These are phyloP conservation scores for Oxyria digyna DNA, from an alignment of 148 eudicot species.

Conservation along the genomic window DNA sequence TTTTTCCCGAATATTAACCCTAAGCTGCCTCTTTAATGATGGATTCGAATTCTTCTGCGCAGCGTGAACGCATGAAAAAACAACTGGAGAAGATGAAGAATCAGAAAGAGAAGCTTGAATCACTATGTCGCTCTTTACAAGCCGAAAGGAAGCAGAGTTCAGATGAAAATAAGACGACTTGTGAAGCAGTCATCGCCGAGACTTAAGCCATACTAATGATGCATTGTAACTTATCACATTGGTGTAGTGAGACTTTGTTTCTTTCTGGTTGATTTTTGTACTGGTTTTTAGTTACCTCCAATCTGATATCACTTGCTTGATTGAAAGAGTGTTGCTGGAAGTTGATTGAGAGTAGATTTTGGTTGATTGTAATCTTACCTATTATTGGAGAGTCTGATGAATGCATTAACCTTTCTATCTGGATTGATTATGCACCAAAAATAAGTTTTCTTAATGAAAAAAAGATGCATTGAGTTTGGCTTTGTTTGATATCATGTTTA, in stretches of 20 bases:
- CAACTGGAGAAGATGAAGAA: slow-evolving; percentile 78
- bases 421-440: too few species aligned
- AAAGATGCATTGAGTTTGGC: too few species aligned
- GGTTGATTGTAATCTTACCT: too few species aligned
- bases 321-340: not conserved
- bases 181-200: not conserved
- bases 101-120: slow-evolving; percentile 92
- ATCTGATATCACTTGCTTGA: not conserved
- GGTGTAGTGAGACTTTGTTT: not conserved
- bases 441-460: too few species aligned
- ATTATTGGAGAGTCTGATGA: too few species aligned
- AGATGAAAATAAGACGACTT: not conserved
- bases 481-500: too few species aligned
- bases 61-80: slow-evolving; percentile 88
- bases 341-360: not conserved
- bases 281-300: not conserved
- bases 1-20: too few species aligned
- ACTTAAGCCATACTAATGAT: not conserved
- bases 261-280: not conserved
- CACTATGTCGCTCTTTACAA: slow-evolving; percentile 82
- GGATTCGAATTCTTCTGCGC: slow-evolving; percentile 24
- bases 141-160: slow-evolving; percentile 71
- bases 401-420: too few species aligned
- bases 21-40: too few species aligned
- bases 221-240: not conserved